Evolutionary conservation across 371 early-diverging fungal species (phyloP), one percentile per base, ranked within the genome.

Genomic region (Zopfochytrium polystomum): DNA sequence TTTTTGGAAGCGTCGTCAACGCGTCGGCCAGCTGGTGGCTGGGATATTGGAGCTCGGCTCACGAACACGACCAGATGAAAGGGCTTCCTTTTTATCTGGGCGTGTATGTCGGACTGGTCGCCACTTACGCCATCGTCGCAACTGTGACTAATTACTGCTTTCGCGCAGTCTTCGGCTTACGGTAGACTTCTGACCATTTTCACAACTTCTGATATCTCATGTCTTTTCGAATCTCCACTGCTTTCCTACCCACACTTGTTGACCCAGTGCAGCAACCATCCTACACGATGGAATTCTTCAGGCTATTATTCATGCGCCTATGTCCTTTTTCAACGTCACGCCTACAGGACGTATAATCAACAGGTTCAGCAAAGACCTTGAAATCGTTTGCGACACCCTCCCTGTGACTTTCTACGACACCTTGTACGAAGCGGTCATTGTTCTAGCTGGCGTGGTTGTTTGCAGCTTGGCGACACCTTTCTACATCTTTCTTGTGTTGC

Each of bases 291-390:
- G 78, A 18, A 72, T 88, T 18, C 59, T 90, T 30, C 64, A 80
- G 25, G 74, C 77, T 43, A 77, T 89, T 13, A 64, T 90, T 31
- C 80, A 81, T 15, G 83, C 90, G 0, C 87, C 87, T 11, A 75
- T 89, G 42, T 76, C 85, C 0, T 91, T 91, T 67, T 91, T 87
- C 70, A 84, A 85, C 0, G 33, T 23, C 7, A 87, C 87, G 11
- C 92, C 92, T 3, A 43, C 89, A 15, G 91, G 90, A 9, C 83
- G 90, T 49, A 85, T 92, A 55, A 76, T 92, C 55, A 89, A 90
- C 63, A 78, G 90, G 30, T 90, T 90, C 61, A 85, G 87, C 1
- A 83, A 84, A 22, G 90, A 92, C 64, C 68, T 89, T 34, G 84
- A 85, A 46, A 82, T 43, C 9, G 42, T 61, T 27, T 61, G 62